Conservation (phyloP, 208 protist species). For the Trypanosoma lewisi region DNA sequence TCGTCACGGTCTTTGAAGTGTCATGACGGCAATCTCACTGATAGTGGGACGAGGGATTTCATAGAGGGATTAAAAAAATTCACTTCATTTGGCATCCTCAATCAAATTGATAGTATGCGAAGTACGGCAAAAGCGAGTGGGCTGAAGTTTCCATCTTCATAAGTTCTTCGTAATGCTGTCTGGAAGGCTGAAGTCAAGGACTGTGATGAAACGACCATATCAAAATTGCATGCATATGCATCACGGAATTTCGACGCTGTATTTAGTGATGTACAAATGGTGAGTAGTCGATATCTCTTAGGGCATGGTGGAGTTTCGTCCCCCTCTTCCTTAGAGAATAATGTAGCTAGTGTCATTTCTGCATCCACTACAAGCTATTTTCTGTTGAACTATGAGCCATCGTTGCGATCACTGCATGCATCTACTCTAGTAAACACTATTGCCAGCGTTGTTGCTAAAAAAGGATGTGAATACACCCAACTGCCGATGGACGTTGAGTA, state of each 20-base stretch:
- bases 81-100: not conserved
- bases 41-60: not conserved
- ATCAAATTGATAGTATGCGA: slow-evolving; percentile 7
- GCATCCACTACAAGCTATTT: slow-evolving; percentile 8
- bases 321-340: not conserved
- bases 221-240: no score
- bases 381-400: not conserved
- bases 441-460: not conserved
- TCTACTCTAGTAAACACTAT: not conserved
- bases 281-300: not conserved
- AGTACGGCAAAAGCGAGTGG: not conserved
- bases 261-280: slow-evolving; percentile 19
- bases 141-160: slow-evolving; percentile 3
- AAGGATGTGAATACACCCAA: not conserved
- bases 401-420: not conserved
- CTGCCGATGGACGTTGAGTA: not conserved
- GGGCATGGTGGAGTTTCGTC: not conserved
- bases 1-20: not conserved
- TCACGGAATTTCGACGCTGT: not conserved
- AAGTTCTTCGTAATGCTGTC: not conserved
- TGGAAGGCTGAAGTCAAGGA: not conserved
- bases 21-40: not conserved
- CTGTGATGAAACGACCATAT: not conserved
- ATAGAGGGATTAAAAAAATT: not conserved
- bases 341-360: not conserved